Conservation (phyloP, 2,329 filamentous ascomycete species). For the Conoideocrella luteorostrata region DNA sequence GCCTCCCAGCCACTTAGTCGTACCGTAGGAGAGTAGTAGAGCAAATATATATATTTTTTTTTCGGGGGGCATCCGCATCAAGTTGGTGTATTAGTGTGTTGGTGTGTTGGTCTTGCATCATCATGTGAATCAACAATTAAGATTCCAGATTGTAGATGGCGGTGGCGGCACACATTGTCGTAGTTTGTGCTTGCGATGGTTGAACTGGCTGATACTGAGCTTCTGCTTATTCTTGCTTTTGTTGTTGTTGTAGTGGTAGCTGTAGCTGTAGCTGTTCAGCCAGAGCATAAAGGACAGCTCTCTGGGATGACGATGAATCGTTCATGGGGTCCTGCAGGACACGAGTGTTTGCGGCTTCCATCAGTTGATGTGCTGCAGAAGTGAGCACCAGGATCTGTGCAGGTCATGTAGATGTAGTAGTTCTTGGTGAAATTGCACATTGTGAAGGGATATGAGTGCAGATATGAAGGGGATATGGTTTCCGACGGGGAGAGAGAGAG, state of each 20-base stretch:
- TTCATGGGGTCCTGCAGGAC: constrained; percentile 61
- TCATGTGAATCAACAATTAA: no score
- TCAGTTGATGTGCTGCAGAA: constrained; percentile 66
- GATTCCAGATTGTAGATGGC: no score
- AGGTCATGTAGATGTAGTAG: constrained; percentile 70
- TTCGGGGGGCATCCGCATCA: no score
- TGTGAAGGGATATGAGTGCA: constrained; percentile 14
- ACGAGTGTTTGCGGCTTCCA: constrained; percentile 53
- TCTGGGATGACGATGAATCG: constrained; percentile 66
- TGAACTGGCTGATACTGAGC: not conserved
- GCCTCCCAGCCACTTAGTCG: no score
- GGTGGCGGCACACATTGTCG: no score
- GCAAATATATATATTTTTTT: no score
- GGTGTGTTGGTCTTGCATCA: no score
- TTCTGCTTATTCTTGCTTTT: not conserved
- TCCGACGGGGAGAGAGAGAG: not conserved
- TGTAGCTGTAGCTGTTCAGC: no score
- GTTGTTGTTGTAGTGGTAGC: no score
- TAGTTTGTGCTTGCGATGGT: not conserved
- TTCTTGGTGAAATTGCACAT: constrained; percentile 67
- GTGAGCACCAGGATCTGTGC: constrained; percentile 61
- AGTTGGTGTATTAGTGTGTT: no score
- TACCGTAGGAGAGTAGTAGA: no score
- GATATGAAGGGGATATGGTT: not conserved
- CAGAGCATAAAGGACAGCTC: constrained; percentile 43